Conservation (phyloP, 2,329 filamentous ascomycete species). For the Phaeomoniella chlamydospora region DNA sequence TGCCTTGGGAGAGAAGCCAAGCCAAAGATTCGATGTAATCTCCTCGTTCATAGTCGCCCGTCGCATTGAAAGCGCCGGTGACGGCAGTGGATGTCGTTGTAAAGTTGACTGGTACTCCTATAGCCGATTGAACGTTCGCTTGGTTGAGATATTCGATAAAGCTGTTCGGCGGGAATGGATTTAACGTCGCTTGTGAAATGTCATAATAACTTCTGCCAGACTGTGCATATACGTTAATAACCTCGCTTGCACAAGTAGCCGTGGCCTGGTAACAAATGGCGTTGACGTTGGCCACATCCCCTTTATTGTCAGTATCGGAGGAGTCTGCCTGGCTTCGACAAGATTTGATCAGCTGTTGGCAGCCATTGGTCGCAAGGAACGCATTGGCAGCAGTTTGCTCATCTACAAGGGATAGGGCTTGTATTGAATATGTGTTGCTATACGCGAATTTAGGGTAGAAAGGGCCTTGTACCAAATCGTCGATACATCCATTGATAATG, state of each 20-base stretch:
- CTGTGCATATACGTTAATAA: constrained; percentile 22
- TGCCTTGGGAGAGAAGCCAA: constrained; percentile 40
- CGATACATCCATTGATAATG: constrained; percentile 56
- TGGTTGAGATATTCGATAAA: constrained; percentile 50
- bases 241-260: constrained; percentile 16
- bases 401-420: constrained; percentile 37
- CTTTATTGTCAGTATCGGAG: constrained; percentile 27
- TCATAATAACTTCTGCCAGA: constrained; percentile 32
- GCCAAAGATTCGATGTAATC: constrained; percentile 30
- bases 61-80: constrained; percentile 26
- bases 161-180: constrained; percentile 46
- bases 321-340: constrained; percentile 32
- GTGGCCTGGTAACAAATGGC: constrained; percentile 18
- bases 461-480: constrained; percentile 39
- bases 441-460: constrained; percentile 22
- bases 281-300: constrained; percentile 21
- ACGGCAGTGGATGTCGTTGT: constrained; percentile 30
- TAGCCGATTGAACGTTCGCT: constrained; percentile 36
- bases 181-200: constrained; percentile 38
- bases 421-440: constrained; percentile 41
- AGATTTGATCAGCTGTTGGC: constrained; percentile 34
- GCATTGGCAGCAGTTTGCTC: constrained; percentile 30
- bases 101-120: constrained; percentile 48
- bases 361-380: constrained; percentile 36
- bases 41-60: constrained; percentile 14